These are phyloP conservation scores for Neonectria faginata DNA, from an alignment of 2,329 filamentous ascomycete genomes.

Conservation along the genomic window DNA sequence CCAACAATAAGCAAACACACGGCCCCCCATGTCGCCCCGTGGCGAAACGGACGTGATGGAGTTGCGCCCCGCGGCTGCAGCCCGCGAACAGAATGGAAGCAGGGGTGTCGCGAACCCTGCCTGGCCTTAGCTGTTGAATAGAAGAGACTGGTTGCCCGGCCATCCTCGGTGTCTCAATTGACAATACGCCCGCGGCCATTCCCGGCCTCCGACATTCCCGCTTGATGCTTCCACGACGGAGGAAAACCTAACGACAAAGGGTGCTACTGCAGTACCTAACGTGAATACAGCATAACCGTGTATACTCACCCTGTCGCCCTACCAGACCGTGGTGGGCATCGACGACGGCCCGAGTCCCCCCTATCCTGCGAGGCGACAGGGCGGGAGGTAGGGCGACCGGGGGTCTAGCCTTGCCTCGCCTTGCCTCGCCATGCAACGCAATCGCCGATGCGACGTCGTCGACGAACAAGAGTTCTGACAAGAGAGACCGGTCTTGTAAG, in stretches of 20 bases:
- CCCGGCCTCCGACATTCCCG: not conserved
- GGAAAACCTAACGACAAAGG: not conserved
- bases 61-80: constrained; percentile 23
- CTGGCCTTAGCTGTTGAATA: not conserved
- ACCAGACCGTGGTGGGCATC: constrained; percentile 26
- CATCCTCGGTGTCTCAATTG: too few species aligned
- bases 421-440: constrained; percentile 21
- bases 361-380: constrained; percentile 20
- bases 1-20: not conserved
- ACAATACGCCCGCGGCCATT: not conserved
- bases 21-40: constrained; percentile 20
- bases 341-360: constrained; percentile 21
- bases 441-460: constrained; percentile 22
- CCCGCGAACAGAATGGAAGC: constrained; percentile 18
- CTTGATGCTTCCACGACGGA: not conserved
- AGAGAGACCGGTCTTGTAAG: constrained; percentile 6
- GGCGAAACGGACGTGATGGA: constrained; percentile 37
- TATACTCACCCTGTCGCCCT: constrained; percentile 13
- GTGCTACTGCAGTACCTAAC: not conserved
- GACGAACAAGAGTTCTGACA: constrained; percentile 6
- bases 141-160: too few species aligned
- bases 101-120: constrained; percentile 8
- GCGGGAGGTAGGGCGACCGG: constrained; percentile 20
- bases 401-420: constrained; percentile 2
- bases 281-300: not conserved